Percentiles rank a stretch among this genome's conserved stretches.
Evolutionary conservation across 2,329 filamentous ascomycete genomes (phyloP).

Genomic region (Alternaria solani): DNA sequence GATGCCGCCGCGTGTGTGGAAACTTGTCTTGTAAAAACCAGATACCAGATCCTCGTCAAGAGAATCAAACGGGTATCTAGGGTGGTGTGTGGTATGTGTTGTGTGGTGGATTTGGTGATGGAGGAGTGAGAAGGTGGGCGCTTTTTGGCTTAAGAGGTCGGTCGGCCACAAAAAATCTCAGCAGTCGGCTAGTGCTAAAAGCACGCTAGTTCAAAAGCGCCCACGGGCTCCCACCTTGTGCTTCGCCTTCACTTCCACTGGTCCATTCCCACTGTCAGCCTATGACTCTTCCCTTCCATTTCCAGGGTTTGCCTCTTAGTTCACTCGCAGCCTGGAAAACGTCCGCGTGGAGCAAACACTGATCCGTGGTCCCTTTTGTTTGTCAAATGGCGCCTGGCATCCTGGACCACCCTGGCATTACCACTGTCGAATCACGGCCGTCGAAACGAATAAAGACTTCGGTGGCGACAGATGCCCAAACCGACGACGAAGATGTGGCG

Average conservation of each 20-base stretch:
- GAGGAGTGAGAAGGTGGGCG: slow-evolving; percentile 35
- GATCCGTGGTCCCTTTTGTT: slow-evolving; percentile 8
- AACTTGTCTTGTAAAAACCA: slow-evolving; percentile 50
- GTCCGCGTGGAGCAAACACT: slow-evolving; percentile 16
- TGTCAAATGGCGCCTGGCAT: slow-evolving; percentile 46
- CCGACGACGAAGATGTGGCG: slow-evolving; percentile 49
- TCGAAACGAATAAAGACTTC: slow-evolving; percentile 47
- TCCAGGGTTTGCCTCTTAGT: slow-evolving; percentile 12
- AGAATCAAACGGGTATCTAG: slow-evolving; percentile 57
- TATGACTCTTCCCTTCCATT: slow-evolving; percentile 20
- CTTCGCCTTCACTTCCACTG: slow-evolving; percentile 24
- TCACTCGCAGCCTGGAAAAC: slow-evolving; percentile 12
- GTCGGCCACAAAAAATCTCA: slow-evolving; percentile 25
- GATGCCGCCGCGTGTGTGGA: slow-evolving; percentile 50
- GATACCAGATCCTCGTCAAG: slow-evolving; percentile 58
- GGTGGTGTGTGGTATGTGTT: slow-evolving; percentile 35
- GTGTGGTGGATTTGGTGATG: slow-evolving; percentile 38
- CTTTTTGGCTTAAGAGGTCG: slow-evolving; percentile 17
- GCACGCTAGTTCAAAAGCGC: slow-evolving; percentile 15
- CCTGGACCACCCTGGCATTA: slow-evolving; percentile 33
- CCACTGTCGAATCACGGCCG: slow-evolving; percentile 43
- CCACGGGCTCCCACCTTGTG: slow-evolving; percentile 6
- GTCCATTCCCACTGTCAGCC: neutral
- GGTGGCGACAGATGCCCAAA: slow-evolving; percentile 25
- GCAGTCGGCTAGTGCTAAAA: slow-evolving; percentile 24